These are phyloP conservation scores for Usnea hakonensis DNA, from an alignment of 495 filamentous ascomycete genomes.

Conservation along the genomic window DNA sequence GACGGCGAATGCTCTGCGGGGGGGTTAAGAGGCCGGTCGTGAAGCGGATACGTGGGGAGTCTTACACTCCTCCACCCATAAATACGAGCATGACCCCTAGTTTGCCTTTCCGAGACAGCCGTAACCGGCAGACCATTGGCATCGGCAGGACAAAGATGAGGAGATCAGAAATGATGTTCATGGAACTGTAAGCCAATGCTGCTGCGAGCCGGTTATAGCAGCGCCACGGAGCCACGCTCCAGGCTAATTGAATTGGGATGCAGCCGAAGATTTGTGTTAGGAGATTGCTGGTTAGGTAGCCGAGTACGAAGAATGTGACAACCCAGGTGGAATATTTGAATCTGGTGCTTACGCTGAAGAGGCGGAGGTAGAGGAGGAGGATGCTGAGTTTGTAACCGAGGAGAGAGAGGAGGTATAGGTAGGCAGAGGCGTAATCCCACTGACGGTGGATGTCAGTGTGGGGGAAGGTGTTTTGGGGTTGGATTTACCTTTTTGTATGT, in stretches of 20 bases:
- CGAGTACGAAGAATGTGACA: slow-evolving; percentile 35
- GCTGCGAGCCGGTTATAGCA: slow-evolving; percentile 32
- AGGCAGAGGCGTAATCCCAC: slow-evolving; percentile 34
- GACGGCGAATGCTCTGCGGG: not conserved
- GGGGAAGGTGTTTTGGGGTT: not conserved
- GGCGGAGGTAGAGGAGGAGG: slow-evolving; percentile 34
- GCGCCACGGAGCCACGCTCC: too few relatives aligned
- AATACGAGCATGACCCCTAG: slow-evolving; percentile 39
- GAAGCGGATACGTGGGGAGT: slow-evolving; percentile 26
- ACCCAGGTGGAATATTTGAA: slow-evolving; percentile 35
- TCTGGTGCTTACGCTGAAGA: slow-evolving; percentile 31
- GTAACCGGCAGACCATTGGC: slow-evolving; percentile 32
- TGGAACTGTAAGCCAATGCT: slow-evolving; percentile 29
- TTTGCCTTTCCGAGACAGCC: slow-evolving; percentile 33
- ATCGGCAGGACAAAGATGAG: slow-evolving; percentile 35
- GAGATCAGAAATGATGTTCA: slow-evolving; percentile 36
- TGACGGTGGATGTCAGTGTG: too few relatives aligned
- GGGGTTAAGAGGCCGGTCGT: slow-evolving; percentile 16
- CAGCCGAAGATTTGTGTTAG: slow-evolving; percentile 36
- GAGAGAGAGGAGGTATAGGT: slow-evolving; percentile 33
- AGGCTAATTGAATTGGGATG: slow-evolving; percentile 31
- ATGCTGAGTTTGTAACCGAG: slow-evolving; percentile 36
- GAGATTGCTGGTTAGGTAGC: slow-evolving; percentile 36
- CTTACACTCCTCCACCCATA: slow-evolving; percentile 29
- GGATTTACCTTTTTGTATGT: slow-evolving; percentile 2